phyloP scores from a whole-genome alignment of 257 asterid genomes.

The Jaltomata sinuosa region DNA sequence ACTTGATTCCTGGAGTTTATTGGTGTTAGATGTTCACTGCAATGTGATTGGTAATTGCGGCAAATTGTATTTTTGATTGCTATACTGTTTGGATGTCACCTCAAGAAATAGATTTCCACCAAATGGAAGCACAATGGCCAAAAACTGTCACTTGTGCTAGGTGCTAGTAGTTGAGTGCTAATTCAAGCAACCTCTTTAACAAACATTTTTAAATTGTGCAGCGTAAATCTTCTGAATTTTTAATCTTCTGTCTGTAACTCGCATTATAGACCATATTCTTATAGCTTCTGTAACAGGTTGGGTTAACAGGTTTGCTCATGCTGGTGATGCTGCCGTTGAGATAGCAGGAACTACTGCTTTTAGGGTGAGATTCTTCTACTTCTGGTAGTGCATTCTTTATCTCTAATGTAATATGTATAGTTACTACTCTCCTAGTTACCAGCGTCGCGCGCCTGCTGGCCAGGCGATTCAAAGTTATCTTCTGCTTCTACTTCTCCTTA shows the following conservation, averaged over 20 bases:
- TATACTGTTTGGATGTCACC: background rate
- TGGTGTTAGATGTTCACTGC: background rate
- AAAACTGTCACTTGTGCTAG: background rate
- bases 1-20: background rate
- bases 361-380: slow-evolving; percentile 38
- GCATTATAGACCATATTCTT: slow-evolving; percentile 1
- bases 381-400: background rate
- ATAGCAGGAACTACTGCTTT: slow-evolving; percentile 87
- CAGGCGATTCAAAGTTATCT: background rate
- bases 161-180: background rate
- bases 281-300: slow-evolving; percentile 50
- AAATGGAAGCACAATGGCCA: background rate
- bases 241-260: background rate
- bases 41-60: background rate
- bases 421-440: background rate
- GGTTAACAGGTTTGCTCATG: slow-evolving; percentile 94
- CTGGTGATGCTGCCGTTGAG: slow-evolving; percentile 92
- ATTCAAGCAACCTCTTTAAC: background rate
- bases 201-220: background rate
- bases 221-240: background rate
- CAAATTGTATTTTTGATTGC: background rate
- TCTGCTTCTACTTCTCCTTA: background rate
- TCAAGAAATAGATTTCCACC: background rate
- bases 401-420: background rate
- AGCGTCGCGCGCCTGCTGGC: background rate